Percentiles rank a stretch among this genome's conserved stretches.
These are phyloP conservation scores for Lentinus tigrinus DNA, from an alignment of 768 basidiomycete genomes.

Conservation along the genomic window DNA sequence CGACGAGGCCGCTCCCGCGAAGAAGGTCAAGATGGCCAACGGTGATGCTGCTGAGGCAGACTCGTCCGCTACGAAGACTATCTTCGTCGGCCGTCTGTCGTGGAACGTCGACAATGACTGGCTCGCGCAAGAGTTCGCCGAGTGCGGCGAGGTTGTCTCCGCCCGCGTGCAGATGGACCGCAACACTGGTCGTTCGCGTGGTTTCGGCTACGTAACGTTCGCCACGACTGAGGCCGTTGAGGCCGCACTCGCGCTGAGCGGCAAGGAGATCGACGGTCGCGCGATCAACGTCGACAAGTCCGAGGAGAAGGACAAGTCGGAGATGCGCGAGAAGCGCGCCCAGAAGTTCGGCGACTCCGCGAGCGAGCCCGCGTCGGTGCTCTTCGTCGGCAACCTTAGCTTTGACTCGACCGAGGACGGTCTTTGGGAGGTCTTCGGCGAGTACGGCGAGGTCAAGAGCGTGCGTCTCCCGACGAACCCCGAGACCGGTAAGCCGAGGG, in stretches of 20 bases:
- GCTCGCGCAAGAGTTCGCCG: slow-evolving; percentile 85
- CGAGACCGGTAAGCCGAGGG: slow-evolving; percentile 87
- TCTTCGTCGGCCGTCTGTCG: slow-evolving; percentile 91
- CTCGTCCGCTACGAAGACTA: slow-evolving; percentile 53
- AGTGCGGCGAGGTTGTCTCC: slow-evolving; percentile 85
- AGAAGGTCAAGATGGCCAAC: slow-evolving; percentile 80
- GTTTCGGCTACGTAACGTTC: slow-evolving; percentile 85
- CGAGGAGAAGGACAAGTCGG: slow-evolving; percentile 54
- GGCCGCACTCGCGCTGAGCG: slow-evolving; percentile 78
- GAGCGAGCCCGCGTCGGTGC: slow-evolving; percentile 64
- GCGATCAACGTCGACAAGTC: slow-evolving; percentile 84
- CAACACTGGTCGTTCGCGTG: slow-evolving; percentile 77
- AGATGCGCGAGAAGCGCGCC: slow-evolving; percentile 66
- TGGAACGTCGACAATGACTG: slow-evolving; percentile 98
- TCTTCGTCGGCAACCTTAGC: slow-evolving; percentile 92
- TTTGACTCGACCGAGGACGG: slow-evolving; percentile 78
- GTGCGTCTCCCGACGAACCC: slow-evolving; percentile 92
- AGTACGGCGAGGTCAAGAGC: slow-evolving; percentile 80
- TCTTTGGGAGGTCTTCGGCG: slow-evolving; percentile 88
- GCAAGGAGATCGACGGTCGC: slow-evolving; percentile 91
- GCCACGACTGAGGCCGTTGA: slow-evolving; percentile 67
- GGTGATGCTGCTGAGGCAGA: slow-evolving; percentile 41
- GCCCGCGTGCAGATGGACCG: slow-evolving; percentile 88
- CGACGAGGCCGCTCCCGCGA: slow-evolving; percentile 55
- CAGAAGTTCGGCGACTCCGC: slow-evolving; percentile 73